Evolutionary conservation across 495 filamentous ascomycete species (phyloP).

Genomic region (Chaetomium tenue): DNA sequence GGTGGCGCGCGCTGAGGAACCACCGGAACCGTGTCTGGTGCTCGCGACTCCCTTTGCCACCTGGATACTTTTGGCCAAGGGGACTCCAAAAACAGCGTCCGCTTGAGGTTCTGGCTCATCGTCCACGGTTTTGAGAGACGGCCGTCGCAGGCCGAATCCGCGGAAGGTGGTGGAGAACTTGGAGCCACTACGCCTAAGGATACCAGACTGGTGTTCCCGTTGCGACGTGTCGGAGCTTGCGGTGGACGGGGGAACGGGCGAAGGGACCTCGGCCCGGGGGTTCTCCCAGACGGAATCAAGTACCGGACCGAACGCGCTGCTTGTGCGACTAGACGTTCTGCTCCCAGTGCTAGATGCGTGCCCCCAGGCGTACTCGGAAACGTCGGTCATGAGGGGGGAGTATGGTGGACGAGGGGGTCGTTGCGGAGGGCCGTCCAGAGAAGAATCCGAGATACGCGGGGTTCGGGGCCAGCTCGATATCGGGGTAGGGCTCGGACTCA

Average conservation of each 20-base stretch:
- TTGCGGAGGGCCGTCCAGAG: neutral
- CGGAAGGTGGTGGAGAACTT: slow-evolving; percentile 37
- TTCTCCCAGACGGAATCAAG: slow-evolving; percentile 22
- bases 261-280: slow-evolving; percentile 20
- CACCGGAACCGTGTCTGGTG: slow-evolving; percentile 39
- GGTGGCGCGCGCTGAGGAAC: slow-evolving; percentile 38
- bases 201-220: neutral
- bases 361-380: neutral
- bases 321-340: slow-evolving; percentile 14
- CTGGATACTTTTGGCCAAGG: slow-evolving; percentile 40
- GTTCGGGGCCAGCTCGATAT: neutral
- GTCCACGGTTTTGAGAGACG: slow-evolving; percentile 10
- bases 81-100: slow-evolving; percentile 40
- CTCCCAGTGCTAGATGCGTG: neutral
- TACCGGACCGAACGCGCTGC: slow-evolving; percentile 14
- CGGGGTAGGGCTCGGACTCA: neutral
- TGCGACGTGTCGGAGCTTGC: neutral
- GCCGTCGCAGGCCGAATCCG: slow-evolving; percentile 17
- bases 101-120: slow-evolving; percentile 21
- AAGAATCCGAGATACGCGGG: slow-evolving; percentile 14
- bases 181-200: slow-evolving; percentile 36
- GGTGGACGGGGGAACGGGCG: neutral
- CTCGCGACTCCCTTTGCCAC: slow-evolving; percentile 42
- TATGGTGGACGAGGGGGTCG: neutral
- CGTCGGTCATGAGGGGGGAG: slow-evolving; percentile 22